phyloP scores from a whole-genome alignment of 2,329 filamentous ascomycete genomes.

The Teratosphaeria gauchensis region DNA sequence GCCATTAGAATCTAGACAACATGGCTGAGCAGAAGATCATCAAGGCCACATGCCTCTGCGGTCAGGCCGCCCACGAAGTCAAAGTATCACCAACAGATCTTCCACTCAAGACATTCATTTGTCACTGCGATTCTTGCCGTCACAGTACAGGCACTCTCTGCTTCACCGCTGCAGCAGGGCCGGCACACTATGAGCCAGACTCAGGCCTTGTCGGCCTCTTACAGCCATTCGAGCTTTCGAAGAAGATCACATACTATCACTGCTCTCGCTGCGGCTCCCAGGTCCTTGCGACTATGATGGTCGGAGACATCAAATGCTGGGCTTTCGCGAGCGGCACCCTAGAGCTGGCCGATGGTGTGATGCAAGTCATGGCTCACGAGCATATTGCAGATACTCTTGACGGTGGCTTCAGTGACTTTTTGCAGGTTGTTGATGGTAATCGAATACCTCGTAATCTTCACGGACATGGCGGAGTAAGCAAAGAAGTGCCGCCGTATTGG shows the following conservation, averaged over 20 bases:
- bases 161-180: constrained; percentile 34
- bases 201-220: constrained; percentile 25
- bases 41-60: constrained; percentile 30
- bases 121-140: constrained; percentile 45
- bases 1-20: background rate
- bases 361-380: constrained; percentile 25
- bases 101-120: constrained; percentile 34
- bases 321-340: constrained; percentile 24
- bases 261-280: constrained; percentile 44
- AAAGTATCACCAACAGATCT: constrained; percentile 25
- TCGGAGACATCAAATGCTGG: constrained; percentile 12
- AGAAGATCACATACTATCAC: constrained; percentile 36
- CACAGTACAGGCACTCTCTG: constrained; percentile 39
- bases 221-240: constrained; percentile 35
- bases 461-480: constrained; percentile 5
- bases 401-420: constrained; percentile 29
- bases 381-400: constrained; percentile 27
- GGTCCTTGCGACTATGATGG: constrained; percentile 16
- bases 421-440: constrained; percentile 18
- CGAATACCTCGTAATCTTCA: constrained; percentile 20
- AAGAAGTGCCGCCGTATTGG: constrained; percentile 17
- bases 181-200: constrained; percentile 23
- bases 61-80: constrained; percentile 25
- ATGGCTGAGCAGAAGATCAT: constrained; percentile 4
- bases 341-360: constrained; percentile 19